phyloP scores from a whole-genome alignment of 495 filamentous ascomycete genomes.

The Pseudevernia furfuracea region DNA sequence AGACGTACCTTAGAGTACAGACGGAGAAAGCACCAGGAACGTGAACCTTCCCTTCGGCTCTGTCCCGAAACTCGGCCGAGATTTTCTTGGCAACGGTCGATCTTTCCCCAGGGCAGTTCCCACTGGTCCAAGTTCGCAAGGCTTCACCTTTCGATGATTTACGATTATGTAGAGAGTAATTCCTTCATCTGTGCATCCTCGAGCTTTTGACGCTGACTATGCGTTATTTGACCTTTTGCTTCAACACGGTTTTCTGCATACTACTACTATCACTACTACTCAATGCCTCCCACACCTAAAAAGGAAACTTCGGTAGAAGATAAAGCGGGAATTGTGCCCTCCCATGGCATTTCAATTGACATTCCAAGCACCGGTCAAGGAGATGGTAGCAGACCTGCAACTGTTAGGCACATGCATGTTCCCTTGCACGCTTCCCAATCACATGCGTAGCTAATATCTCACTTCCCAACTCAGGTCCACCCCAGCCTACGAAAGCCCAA shows the following conservation, averaged over 20 bases:
- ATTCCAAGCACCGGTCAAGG: slow-evolving; percentile 22
- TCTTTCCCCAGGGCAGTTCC: too few relatives aligned
- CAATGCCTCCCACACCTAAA: slow-evolving; percentile 16
- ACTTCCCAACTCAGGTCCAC: slow-evolving; percentile 34
- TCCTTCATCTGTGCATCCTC: background rate
- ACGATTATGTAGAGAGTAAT: too few relatives aligned
- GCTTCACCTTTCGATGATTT: background rate
- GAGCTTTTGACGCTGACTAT: background rate
- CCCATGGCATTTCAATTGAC: slow-evolving; percentile 35
- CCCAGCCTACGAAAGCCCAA: slow-evolving; percentile 55
- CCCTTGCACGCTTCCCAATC: slow-evolving; percentile 9
- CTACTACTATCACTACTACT: slow-evolving; percentile 6
- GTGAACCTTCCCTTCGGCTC: background rate
- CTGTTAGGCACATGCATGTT: slow-evolving; percentile 39
- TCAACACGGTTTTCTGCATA: background rate
- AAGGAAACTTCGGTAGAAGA: slow-evolving; percentile 27
- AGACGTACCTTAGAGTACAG: too few relatives aligned
- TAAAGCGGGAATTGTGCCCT: slow-evolving; percentile 32
- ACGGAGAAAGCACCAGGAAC: background rate
- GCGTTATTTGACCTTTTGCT: background rate
- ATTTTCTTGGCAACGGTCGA: background rate
- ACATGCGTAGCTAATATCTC: slow-evolving; percentile 8
- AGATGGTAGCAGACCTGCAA: slow-evolving; percentile 25
- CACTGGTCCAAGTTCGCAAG: background rate
- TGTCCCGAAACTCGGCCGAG: background rate